Evolutionary conservation across 202 grass and related monocot genomes (phyloP).

Genomic region (Schoenoplectus tabernaemontani): DNA sequence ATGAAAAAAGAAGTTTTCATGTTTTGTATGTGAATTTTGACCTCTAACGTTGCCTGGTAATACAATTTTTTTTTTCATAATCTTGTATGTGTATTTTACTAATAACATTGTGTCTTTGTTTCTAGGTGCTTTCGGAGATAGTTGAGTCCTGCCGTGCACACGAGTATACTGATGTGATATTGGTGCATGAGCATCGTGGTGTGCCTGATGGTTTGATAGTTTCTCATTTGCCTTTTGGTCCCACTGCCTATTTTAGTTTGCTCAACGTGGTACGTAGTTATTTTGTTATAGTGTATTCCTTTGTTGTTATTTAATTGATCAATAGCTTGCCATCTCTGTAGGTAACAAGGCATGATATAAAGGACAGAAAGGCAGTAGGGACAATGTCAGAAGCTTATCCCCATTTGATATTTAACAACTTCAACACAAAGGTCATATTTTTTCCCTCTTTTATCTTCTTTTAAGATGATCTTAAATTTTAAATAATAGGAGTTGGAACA

Average conservation of each 20-base stretch:
- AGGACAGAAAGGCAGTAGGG: slow-evolving; percentile 77
- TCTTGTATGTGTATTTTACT: not conserved
- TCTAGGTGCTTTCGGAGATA: slow-evolving; percentile 81
- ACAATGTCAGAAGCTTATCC: slow-evolving; percentile 98
- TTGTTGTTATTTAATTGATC: not conserved
- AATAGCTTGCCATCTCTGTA: slow-evolving; percentile 17
- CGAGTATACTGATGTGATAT: slow-evolving; percentile 77
- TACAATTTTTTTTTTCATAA: not conserved
- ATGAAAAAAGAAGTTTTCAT: not conserved
- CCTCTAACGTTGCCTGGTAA: not conserved
- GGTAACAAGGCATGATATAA: slow-evolving; percentile 89
- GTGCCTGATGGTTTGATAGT: slow-evolving; percentile 86
- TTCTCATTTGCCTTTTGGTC: slow-evolving; percentile 77
- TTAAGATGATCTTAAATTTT: not conserved
- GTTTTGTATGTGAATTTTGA: not conserved
- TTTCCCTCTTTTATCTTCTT: not conserved
- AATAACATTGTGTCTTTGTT: not conserved
- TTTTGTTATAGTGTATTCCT: not conserved
- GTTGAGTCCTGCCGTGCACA: slow-evolving; percentile 63
- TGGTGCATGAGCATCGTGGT: slow-evolving; percentile 90
- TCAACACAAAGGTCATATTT: slow-evolving; percentile 48
- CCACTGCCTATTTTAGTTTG: slow-evolving; percentile 87
- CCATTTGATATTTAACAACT: slow-evolving; percentile 80
- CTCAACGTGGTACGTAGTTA: slow-evolving; percentile 81
- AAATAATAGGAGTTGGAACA: not conserved